Evolutionary conservation across 2,329 filamentous ascomycete genomes (phyloP).

Genomic region (Ceratocystiopsis minuta): DNA sequence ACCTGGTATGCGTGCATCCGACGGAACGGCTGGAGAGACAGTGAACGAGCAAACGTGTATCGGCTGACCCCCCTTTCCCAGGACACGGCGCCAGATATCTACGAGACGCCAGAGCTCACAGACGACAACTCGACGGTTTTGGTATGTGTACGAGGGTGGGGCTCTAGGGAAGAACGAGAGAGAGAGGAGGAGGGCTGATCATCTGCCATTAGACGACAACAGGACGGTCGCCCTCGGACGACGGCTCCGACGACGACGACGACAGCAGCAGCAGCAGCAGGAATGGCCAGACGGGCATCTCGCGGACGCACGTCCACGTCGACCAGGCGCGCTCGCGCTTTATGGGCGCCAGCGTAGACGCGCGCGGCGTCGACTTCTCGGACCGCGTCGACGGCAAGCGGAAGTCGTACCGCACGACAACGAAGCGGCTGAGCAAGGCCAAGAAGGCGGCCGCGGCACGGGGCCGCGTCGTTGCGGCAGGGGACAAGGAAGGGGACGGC

Average conservation of each 20-base stretch:
- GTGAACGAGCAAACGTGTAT: too few species aligned
- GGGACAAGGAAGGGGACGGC: constrained; percentile 28
- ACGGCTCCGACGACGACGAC: constrained; percentile 43
- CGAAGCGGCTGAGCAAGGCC: constrained; percentile 14
- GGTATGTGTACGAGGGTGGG: constrained; percentile 27
- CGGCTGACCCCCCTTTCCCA: constrained; percentile 17
- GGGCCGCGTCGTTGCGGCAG: constrained; percentile 54
- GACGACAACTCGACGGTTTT: constrained; percentile 77
- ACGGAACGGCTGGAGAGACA: too few species aligned
- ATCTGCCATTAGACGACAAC: constrained; percentile 29
- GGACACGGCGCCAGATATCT: constrained; percentile 88
- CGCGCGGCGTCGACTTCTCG: constrained; percentile 69
- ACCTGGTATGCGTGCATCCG: constrained; percentile 37
- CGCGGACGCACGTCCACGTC: constrained; percentile 56
- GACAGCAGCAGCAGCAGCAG: constrained; percentile 39
- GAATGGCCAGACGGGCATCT: constrained; percentile 38
- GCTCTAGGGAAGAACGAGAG: too few species aligned
- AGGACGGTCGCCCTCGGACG: constrained; percentile 38
- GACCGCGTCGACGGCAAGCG: constrained; percentile 71
- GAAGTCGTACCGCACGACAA: constrained; percentile 65
- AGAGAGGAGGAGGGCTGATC: too few species aligned
- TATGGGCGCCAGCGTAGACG: constrained; percentile 55
- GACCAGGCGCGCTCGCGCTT: constrained; percentile 69
- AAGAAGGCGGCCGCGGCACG: constrained; percentile 45
- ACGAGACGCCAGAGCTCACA: constrained; percentile 85